Base-by-base conservation (phyloP, 1,284 basidiomycete species). In the Lignosus rhinocerotis region DNA sequence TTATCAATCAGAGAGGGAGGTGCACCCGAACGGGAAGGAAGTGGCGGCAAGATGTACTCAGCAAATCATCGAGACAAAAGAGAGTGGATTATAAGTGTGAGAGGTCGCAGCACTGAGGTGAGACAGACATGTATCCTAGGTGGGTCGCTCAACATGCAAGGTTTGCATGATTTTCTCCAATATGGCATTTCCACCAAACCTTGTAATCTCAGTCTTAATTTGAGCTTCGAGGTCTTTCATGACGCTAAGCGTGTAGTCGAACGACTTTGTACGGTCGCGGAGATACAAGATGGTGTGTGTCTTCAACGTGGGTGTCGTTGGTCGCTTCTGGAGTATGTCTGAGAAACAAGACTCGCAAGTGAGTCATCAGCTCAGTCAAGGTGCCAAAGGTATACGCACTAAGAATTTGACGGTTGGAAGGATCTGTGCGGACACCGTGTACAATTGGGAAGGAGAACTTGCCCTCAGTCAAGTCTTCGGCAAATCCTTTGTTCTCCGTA, bases 381-480 rank as follows among this genome's bases (percentile, higher is more conserved):
- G 12, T 6, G 44, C 2, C 8, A 32, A 31, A 12, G 12, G 42
- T 12, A n/a, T 8, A 78, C 90, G 59, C 66, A 95, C 94, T 96
- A 48, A 96, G 75, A 34, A 97, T 80, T 73, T 92, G 86, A 9
- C 87, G 82, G 67, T 93, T 93, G 0, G 80, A 78, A 11, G 74
- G 76, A 69, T 96, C 87, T 11, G 90, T 83, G 33, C 91, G 83
- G 32, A 98, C 88, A 12, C 90, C 87, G 69, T 98, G 96, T 0
- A 98, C 90, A 56, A 98, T 83, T 0, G 94, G 95, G 72, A 98
- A 98, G 16, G 92, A 94, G 74, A 98, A 98, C 72, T 98, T 98
- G 1, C 96, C 96, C 74, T 98, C 96, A 0, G 93, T 93, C 8
- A 98, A 78, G 69, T 98, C 96, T 75, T 98, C 96, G 6, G 92